Evolutionary conservation across 2,329 filamentous ascomycete species (phyloP).

Genomic region (Talaromyces atroroseus): DNA sequence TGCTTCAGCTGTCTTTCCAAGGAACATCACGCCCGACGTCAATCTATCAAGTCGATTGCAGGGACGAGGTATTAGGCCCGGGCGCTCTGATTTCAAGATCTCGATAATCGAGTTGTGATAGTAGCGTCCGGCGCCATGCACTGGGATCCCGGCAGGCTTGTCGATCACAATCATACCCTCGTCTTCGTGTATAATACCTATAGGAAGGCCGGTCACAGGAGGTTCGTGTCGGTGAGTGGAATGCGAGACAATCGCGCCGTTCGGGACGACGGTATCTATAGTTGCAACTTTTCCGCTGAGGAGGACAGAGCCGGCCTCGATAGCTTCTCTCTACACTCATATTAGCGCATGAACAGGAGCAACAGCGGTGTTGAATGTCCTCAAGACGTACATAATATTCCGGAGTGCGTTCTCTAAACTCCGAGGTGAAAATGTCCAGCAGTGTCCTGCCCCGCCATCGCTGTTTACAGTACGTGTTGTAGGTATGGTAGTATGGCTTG

Average conservation of each 20-base stretch:
- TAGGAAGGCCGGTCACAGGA: slow-evolving; percentile 73
- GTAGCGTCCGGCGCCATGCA: slow-evolving; percentile 92
- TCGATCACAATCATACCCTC: slow-evolving; percentile 93
- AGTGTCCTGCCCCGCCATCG: slow-evolving; percentile 73
- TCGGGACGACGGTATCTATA: slow-evolving; percentile 67
- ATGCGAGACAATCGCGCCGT: slow-evolving; percentile 87
- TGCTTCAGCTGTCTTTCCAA: slow-evolving; percentile 77
- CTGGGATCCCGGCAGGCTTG: slow-evolving; percentile 90
- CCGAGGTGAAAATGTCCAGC: slow-evolving; percentile 80
- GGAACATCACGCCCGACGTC: slow-evolving; percentile 97
- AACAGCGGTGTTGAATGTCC: background rate
- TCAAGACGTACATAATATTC: slow-evolving; percentile 69
- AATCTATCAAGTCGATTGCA: slow-evolving; percentile 92
- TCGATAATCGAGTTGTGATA: slow-evolving; percentile 92
- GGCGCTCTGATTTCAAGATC: slow-evolving; percentile 76
- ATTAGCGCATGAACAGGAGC: background rate
- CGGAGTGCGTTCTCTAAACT: slow-evolving; percentile 81
- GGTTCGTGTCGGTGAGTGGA: slow-evolving; percentile 94
- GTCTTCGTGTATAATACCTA: slow-evolving; percentile 84
- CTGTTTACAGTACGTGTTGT: slow-evolving; percentile 28
- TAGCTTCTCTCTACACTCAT: slow-evolving; percentile 58
- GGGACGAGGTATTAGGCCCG: slow-evolving; percentile 58
- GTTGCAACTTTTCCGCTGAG: slow-evolving; percentile 71
- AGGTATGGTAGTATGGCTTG: slow-evolving; percentile 44
- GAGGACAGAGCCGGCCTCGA: slow-evolving; percentile 70